These are phyloP conservation scores for Abelmoschus esculentus DNA, from an alignment of 345 rosid species.

Conservation along the genomic window DNA sequence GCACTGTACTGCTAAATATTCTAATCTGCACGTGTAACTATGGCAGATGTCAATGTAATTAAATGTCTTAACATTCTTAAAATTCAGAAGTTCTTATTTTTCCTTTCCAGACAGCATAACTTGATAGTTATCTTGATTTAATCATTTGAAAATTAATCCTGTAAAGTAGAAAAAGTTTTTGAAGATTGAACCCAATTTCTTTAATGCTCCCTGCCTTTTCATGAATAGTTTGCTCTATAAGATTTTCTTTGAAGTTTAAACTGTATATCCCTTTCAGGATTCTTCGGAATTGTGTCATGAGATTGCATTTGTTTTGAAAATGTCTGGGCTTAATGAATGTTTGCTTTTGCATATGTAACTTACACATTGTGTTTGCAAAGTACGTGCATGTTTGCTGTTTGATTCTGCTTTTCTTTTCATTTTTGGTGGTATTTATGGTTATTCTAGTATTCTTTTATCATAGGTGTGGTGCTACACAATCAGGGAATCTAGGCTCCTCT, in stretches of 20 bases:
- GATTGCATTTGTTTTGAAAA: too few relatives aligned
- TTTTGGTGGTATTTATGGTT: constrained; percentile 3
- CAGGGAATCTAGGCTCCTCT: constrained; percentile 68
- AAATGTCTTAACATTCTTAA: not conserved
- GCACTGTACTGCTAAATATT: not conserved
- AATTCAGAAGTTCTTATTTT: not conserved
- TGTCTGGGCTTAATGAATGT: too few relatives aligned
- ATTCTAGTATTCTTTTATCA: constrained; percentile 7
- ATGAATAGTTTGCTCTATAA: not conserved
- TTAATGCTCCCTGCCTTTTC: not conserved
- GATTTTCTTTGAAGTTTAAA: too few relatives aligned
- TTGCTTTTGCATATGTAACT: not conserved
- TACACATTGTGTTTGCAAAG: not conserved
- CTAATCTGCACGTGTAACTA: not conserved
- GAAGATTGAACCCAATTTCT: not conserved
- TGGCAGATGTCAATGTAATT: not conserved
- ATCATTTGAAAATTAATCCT: not conserved
- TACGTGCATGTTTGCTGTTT: not conserved
- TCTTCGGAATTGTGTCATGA: too few relatives aligned
- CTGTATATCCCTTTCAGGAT: too few relatives aligned
- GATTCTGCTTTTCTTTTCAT: not conserved
- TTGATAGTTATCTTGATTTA: not conserved
- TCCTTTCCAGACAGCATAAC: not conserved
- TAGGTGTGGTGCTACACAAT: constrained; percentile 89
- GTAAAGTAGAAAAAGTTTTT: not conserved